Evolutionary conservation across 2,329 filamentous ascomycete genomes (phyloP).

Genomic region (Penicillium sp.): DNA sequence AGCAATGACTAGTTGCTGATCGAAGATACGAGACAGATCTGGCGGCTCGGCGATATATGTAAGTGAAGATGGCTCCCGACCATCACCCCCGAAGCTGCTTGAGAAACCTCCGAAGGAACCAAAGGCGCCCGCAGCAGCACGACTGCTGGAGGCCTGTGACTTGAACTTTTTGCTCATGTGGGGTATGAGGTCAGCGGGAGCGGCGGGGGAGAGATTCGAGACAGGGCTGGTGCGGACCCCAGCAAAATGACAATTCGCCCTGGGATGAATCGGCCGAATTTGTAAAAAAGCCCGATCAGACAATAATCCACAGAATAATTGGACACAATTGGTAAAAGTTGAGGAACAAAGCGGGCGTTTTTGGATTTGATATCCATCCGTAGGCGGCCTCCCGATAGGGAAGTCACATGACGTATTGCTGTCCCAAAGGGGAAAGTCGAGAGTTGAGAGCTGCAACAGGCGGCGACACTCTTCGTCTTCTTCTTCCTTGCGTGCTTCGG

Average conservation of each 20-base stretch:
- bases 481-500: conserved; percentile 2
- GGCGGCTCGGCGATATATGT: conserved; percentile 88
- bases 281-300: neutral
- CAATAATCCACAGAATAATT: neutral
- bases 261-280: neutral
- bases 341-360: conserved; percentile 7
- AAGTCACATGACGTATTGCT: conserved; percentile 40
- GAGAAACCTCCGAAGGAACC: conserved; percentile 51
- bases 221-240: conserved; percentile 9
- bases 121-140: conserved; percentile 57
- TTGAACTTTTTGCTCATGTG: conserved; percentile 65
- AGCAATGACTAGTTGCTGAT: conserved; percentile 82
- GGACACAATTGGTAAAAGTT: conserved; percentile 8
- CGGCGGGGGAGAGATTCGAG: conserved; percentile 23
- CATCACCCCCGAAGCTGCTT: conserved; percentile 40
- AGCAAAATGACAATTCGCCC: conserved; percentile 1
- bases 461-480: neutral
- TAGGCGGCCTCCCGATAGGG: conserved; percentile 36
- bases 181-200: conserved; percentile 34
- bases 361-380: conserved; percentile 15
- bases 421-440: conserved; percentile 34
- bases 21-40: conserved; percentile 75
- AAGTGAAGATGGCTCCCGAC: conserved; percentile 62
- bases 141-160: conserved; percentile 66
- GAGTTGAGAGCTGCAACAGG: conserved; percentile 23